These are phyloP conservation scores for Cryptococcus sp. DNA, from an alignment of 1,284 basidiomycete species.

Conservation along the genomic window DNA sequence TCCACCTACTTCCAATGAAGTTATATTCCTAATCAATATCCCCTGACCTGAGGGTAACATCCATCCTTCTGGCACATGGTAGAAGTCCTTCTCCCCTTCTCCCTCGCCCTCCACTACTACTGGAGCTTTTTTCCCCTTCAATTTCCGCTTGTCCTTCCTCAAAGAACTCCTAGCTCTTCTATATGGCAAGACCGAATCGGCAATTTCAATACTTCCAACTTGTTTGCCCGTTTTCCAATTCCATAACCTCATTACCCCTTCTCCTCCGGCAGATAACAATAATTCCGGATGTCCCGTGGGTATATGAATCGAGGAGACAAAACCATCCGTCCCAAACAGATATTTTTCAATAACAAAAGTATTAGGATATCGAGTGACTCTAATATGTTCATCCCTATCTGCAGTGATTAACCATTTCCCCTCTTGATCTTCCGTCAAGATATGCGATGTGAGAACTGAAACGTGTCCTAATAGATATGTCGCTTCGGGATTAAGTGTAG, in stretches of 20 bases:
- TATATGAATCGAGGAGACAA: constrained; percentile 6
- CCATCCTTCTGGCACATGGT: constrained; percentile 33
- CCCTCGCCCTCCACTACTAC: constrained; percentile 5
- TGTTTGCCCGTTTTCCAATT: constrained; percentile 65
- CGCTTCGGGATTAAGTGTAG: constrained; percentile 58
- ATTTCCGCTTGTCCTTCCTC: constrained; percentile 45
- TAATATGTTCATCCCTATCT: constrained; percentile 87
- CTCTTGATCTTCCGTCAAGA: constrained; percentile 64
- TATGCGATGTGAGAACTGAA: constrained; percentile 70
- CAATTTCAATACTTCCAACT: constrained; percentile 56
- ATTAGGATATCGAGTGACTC: constrained; percentile 81
- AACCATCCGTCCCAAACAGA: constrained; percentile 72
- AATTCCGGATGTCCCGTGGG: constrained; percentile 40
- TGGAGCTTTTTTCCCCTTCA: constrained; percentile 4
- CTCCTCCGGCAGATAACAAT: constrained; percentile 83
- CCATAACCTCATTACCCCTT: constrained; percentile 71
- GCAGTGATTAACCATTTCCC: constrained; percentile 75
- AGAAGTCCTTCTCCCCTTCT: constrained; percentile 31
- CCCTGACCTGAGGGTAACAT: constrained; percentile 42
- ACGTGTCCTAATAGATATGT: constrained; percentile 77
- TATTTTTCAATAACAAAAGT: constrained; percentile 77
- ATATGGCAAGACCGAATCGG: constrained; percentile 58
- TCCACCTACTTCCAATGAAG: constrained; percentile 20
- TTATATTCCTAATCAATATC: constrained; percentile 42
- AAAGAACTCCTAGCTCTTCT: constrained; percentile 53